Evolutionary conservation across 2,329 filamentous ascomycete species (phyloP), one percentile per base, ranked within the genome.

Genomic region (Botrytis byssoidea): DNA sequence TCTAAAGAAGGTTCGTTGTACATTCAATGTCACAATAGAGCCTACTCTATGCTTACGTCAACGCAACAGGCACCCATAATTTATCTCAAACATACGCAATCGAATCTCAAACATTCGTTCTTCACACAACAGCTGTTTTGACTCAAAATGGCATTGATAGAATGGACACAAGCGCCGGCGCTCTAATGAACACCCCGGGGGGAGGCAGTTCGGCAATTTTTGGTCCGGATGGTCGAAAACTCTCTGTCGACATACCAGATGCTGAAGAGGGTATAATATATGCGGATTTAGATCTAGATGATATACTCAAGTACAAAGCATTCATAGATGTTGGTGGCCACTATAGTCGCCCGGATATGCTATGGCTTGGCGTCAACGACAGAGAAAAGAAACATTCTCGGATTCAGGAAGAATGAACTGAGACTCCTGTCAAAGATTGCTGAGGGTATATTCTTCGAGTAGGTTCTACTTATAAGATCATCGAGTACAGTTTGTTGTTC

Each of bases 61-160:
- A 20, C 22, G 8, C 10, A 40, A 20, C 12, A 70, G 71, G 55
- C 18, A 32, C 35, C 83, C 83, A 88, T 6, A 81, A 86, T 10
- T 85, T 89, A 4, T 87, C 86, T 7, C 86, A 87, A 25, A 85
- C 84, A 4, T 89, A 89, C 74, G 87, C 87, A 40, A 86, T 88
- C 72, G 87, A 89, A 80, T 88, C 86, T 1, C 87, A 85, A 3
- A 84, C 86, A 0, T 89, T 85, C 82, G 86, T 86, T 0, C 82
- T 89, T 20, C 86, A 87, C 0, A 86, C 87, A 0, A 88, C 87
- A 79, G 86, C 89, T 78, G 83, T 85, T 16, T 84, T 89, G 40
- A 86, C 84, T 16, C 82, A 51, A 29, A 51, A 55, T 29, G 71
- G 55, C 7, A 63, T 40, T 25, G n/a, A 63, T 5, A 40, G 25